phyloP scores from a whole-genome alignment of 345 rosid species.

The Euphorbia peplus region DNA sequence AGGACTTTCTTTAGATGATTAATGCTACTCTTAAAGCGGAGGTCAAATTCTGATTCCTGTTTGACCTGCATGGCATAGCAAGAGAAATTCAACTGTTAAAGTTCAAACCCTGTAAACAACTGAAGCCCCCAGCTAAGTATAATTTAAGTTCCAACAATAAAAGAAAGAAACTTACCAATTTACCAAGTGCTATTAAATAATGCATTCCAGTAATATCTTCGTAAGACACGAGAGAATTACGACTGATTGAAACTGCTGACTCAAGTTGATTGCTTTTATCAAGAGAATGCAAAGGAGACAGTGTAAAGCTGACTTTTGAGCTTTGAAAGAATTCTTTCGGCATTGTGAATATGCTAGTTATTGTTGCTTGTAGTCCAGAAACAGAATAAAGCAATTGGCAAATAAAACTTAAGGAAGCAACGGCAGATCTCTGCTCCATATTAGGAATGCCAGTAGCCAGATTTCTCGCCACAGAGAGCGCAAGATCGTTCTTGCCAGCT shows the following conservation, averaged over 20 bases:
- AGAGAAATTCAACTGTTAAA: constrained; percentile 1
- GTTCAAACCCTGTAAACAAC: not conserved
- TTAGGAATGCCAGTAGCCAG: constrained; percentile 56
- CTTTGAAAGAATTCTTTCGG: constrained; percentile 61
- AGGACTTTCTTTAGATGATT: constrained; percentile 73
- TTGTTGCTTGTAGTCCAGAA: constrained; percentile 69
- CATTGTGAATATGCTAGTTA: constrained; percentile 70
- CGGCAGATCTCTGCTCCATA: constrained; percentile 55
- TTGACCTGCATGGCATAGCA: constrained; percentile 55
- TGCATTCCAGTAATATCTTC: constrained; percentile 67
- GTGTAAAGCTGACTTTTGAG: constrained; percentile 63
- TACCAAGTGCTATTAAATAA: constrained; percentile 66
- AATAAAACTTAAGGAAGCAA: constrained; percentile 71
- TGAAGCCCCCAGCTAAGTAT: not conserved
- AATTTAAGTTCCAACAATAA: constrained; percentile 10
- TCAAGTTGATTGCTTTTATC: constrained; percentile 65
- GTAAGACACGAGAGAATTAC: constrained; percentile 42
- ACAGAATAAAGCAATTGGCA: constrained; percentile 70
- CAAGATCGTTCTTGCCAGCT: constrained; percentile 63
- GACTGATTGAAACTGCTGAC: constrained; percentile 55
- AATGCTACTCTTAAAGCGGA: constrained; percentile 65
- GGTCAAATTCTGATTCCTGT: constrained; percentile 50
- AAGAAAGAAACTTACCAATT: constrained; percentile 55
- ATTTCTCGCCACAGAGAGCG: constrained; percentile 54
- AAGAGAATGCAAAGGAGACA: constrained; percentile 72